Evolutionary conservation across 192 early-diverging fungal species (phyloP), one percentile per base, ranked within the genome.

Genomic region (Backusella psychrophila): DNA sequence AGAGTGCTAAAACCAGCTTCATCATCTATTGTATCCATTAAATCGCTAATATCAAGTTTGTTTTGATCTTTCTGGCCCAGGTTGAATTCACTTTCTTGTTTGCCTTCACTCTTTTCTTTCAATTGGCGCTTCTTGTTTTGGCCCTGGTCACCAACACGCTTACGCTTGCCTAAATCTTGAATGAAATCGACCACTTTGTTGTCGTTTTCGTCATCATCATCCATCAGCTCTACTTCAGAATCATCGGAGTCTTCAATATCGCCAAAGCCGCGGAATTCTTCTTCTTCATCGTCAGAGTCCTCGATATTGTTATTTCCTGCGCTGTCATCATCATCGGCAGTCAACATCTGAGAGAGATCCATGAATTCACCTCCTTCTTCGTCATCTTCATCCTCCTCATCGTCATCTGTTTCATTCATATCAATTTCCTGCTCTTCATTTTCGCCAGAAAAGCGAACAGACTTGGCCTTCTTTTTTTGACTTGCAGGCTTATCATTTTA

Each of bases 31-130:
- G 87, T 77, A 6, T 86, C 89, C 56, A 99, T 82, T 68, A 99
- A 82, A 74, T 95, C 94, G 23, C 81, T 77, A 17, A 98, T 78
- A 15, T 90, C 89, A 15, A 99, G 77, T 56, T 95, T 93, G 56
- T 90, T 89, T 23, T 77, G 71, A 23, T 86, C 81, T 12, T 75
- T 81, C 5, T 80, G 79, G 9, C 84, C 72, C 65, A 93, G 76
- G 73, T 92, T 90, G 78, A 87, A 96, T 77, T 95, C 94, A 0
- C 85, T 90, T 80, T 95, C 94, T 8, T 90, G 82, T 41, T 86
- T 91, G 1, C 86, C 89, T 85, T 96, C 94, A 4, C 89, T 93
- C 35, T 82, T 70, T 80, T 93, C 91, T 38, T 78, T 74, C 14
- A 90, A 65, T 39, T 82, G 78, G 69, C 83, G 91, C 72, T 89